Base-by-base conservation (phyloP, 805 yeast genomes). In the Suhomyces prunicola region DNA sequence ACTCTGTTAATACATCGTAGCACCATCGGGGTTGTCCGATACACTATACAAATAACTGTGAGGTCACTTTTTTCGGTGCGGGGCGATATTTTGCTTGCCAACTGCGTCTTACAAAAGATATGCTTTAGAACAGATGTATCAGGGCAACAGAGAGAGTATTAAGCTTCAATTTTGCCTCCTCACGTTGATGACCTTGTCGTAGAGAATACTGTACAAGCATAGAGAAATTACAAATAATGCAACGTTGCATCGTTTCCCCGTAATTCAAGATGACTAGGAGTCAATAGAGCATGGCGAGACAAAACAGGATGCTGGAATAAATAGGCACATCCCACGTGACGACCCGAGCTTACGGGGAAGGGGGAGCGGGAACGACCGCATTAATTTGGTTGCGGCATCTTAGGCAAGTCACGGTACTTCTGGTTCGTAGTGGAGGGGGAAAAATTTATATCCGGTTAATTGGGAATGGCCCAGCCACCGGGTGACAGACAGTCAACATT, bases 211-310 rank as follows among this genome's bases (percentile, higher is more conserved):
- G 12, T 17, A 17, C 6, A 39, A 39, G 42, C 13, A 17, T n/a
- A 39, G n/a, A 19, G 24, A 19, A 29, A 19, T 4, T 12, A 24
- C 17, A 39, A 17, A 39, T 9, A 29, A 48, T 48, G 51, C 46
- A 48, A 48, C 51, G 51, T 48, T 48, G 31, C 51, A 48, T 17
- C 42, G 22, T 29, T 47, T 35, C 51, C 51, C 51, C 51, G 41
- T 23, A 44, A 22, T 44, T 23, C 31, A n/a, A 13, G n/a, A 40
- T 19, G 44, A 40, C 15, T 33, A 33, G 17, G 36, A 33, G 36
- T 33, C 36, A 33, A n/a, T 19, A n/a, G 6, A 39, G n/a, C 9
- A 17, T 19, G 42, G 22, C 42, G 17, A 39, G 42, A 17, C 24
- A 19, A 17, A 10, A 17, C 24, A 39, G 24, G 24, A 6, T 29